A percentile compares a stretch with the other conserved stretches of the same genome.
phyloP scores from a whole-genome alignment of 73 alveolate species.

The Symbiodinium pilosum region DNA sequence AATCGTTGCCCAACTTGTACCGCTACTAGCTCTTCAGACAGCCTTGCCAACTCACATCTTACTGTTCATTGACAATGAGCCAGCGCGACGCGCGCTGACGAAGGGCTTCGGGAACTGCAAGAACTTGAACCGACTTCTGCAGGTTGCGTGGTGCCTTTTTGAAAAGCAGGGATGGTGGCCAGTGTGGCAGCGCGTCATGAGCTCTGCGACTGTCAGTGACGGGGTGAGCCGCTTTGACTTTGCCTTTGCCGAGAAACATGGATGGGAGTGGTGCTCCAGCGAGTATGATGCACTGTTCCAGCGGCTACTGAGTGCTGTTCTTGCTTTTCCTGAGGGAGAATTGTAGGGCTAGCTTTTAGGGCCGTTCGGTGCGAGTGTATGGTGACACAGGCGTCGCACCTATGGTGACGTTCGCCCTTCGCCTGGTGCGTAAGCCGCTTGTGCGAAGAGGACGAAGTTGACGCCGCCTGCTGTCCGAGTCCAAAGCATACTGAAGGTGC shows the following conservation, averaged over 20 bases:
- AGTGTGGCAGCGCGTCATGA: neutral
- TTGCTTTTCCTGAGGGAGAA: neutral
- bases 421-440: neutral
- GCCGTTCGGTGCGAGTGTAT: neutral
- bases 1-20: neutral
- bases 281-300: neutral
- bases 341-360: neutral
- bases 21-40: neutral
- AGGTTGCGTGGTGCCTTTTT: neutral
- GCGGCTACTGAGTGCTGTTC: neutral
- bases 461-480: neutral
- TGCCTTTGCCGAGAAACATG: neutral
- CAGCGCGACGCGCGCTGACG: neutral
- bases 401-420: neutral
- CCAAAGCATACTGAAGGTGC: too few species aligned
- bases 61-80: slow-evolving; percentile 13
- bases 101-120: neutral
- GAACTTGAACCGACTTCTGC: neutral
- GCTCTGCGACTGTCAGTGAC: neutral
- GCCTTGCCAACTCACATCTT: neutral
- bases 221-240: slow-evolving; percentile 9
- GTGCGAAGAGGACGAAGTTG: neutral
- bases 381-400: neutral
- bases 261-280: neutral
- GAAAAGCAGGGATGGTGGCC: neutral